Evolutionary conservation across 257 asterid genomes (phyloP), one percentile per base, ranked within the genome.

Genomic region (Salvia hispanica): DNA sequence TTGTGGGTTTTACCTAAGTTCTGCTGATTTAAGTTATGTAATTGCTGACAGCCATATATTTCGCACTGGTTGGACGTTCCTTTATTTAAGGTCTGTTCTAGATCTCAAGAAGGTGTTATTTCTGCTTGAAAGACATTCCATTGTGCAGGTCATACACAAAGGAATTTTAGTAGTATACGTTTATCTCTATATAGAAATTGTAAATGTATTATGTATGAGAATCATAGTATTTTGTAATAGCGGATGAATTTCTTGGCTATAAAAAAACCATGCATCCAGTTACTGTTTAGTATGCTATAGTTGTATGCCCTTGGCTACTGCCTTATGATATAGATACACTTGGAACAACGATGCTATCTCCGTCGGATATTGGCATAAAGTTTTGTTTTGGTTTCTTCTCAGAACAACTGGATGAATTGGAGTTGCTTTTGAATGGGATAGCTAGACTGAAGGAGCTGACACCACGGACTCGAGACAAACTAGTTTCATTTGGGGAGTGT

Each of bases 401-500:
- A 77, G 82, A 51, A 57, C 82, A 68, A 50, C 46, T 77, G 72
- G 63, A 58, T 53, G 82, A 77, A 58, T 33, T 77, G 76, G 82
- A 77, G 53, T 58, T 66, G 67, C 82, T 77, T 69, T 70, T 77
- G 64, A 77, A 77, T 68, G 96, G 91, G 62, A 80, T 88, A 56
- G 89, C 96, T 51, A 77, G 84, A 76, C 76, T 88, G 89, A 88
- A 88, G 74, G 96, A 88, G 79, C 68, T 88, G 76, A 88, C 91
- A 21, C 82, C 62, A 43, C 84, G 96, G n/a, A 83, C 94, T 28
- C 81, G 18, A 70, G 96, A 88, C 77, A 75, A 82, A 67, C 76
- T 88, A 9, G 91, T 84, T 54, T 86, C 96, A 6, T 91, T 91
- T 71, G 97, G 97, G 70, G 97, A 91, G 80, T 83, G 97, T 88